Base-by-base conservation (phyloP, 371 early-diverging fungal genomes). In the Parasitella parasitica region DNA sequence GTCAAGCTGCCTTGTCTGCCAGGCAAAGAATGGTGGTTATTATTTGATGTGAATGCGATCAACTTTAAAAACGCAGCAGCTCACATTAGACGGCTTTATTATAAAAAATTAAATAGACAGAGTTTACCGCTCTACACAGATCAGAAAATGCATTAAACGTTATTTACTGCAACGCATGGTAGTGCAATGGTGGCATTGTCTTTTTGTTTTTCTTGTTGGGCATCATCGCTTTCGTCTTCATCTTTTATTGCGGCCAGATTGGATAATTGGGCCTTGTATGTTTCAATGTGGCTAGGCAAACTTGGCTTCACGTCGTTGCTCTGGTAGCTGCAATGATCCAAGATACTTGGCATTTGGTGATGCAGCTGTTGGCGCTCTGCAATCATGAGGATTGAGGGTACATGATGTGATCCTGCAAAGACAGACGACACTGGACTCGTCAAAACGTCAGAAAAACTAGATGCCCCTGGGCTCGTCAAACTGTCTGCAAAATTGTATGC, bases 31-130 rank as follows among this genome's bases (percentile, higher is more conserved):
- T 98, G 98, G 98, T 97, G 91, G 89, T 75, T 86, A 7, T 72
- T 97, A 13, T 93, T 97, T 80, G 98, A 96, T 65, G 83, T 90
- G 1, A 75, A 79, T 18, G 59, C 76, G 30, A 85, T 82, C 8
- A 95, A 96, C 46, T 70, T 77, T 22, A 76, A 81, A 34, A 76
- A 80, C 36, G 86, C 85, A 26, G 85, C 90, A 15, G 84, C 81
- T 27, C 83, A 88, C 24, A 84, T 90, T 26, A 64, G 75, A 53
- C 71, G 82, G 13, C 73, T 91, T 15, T 86, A 86, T 57, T 86
- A 86, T 67, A 71, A 57, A 53, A 76, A 73, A 24, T 53, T 79
- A 6, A 78, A 77, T 48, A 80, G 77, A 34, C 62, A 70, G 32
- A 61, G 67, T 20, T 51, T 88, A 36, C 89, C 91, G 4, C 52